These are phyloP conservation scores for Pyrenochaeta sp. DNA, from an alignment of 2,329 filamentous ascomycete genomes.

Conservation along the genomic window DNA sequence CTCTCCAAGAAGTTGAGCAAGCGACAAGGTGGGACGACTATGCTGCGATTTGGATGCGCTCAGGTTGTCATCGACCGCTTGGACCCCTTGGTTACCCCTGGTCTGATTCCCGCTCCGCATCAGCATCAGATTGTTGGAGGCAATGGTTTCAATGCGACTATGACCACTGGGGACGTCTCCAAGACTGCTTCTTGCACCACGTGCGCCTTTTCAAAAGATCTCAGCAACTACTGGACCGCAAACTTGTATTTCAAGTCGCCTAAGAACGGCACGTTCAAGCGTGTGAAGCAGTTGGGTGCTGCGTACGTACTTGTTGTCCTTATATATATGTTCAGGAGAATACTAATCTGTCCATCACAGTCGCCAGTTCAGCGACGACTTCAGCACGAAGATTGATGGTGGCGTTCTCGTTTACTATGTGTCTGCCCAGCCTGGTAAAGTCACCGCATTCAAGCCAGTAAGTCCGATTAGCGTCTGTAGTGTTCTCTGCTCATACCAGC, in stretches of 20 bases:
- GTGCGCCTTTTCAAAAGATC: slow-evolving; percentile 25
- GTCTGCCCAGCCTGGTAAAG: slow-evolving; percentile 5
- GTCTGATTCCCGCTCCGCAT: slow-evolving; percentile 28
- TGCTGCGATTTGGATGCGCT: slow-evolving; percentile 27
- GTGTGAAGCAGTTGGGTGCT: slow-evolving; percentile 28
- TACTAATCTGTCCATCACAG: too few relatives aligned
- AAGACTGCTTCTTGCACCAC: slow-evolving; percentile 30
- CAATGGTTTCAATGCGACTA: slow-evolving; percentile 33
- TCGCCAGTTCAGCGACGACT: background rate
- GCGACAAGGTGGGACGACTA: slow-evolving; percentile 3
- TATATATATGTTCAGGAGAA: too few relatives aligned
- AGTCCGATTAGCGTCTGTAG: too few relatives aligned
- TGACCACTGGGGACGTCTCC: slow-evolving; percentile 28
- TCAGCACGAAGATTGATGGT: slow-evolving; percentile 16
- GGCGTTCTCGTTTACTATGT: slow-evolving; percentile 42
- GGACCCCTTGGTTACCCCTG: slow-evolving; percentile 41
- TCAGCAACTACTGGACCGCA: slow-evolving; percentile 42
- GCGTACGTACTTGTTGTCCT: too few relatives aligned
- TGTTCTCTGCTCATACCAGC: background rate
- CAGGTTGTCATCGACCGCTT: slow-evolving; percentile 33
- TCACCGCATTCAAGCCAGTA: slow-evolving; percentile 68
- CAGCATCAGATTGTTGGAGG: slow-evolving; percentile 37
- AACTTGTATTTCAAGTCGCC: slow-evolving; percentile 34
- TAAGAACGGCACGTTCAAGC: slow-evolving; percentile 38
- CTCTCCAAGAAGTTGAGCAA: background rate